These are phyloP conservation scores for Bretschneidera sinensis DNA, from an alignment of 345 rosid species.

Conservation along the genomic window DNA sequence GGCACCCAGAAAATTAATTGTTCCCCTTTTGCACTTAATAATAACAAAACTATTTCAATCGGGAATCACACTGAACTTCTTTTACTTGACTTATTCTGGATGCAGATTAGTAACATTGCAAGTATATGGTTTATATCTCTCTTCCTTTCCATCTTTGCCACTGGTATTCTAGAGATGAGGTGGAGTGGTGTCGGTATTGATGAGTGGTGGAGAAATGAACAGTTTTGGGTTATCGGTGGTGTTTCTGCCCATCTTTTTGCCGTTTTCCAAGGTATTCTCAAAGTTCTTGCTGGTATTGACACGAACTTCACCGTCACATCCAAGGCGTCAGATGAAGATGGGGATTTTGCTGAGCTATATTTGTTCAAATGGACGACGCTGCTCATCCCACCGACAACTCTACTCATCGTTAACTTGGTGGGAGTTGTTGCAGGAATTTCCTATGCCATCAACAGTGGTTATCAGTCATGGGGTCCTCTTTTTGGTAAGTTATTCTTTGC, in stretches of 20 bases:
- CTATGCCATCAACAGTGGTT: constrained; percentile 83
- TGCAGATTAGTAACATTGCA: constrained; percentile 85
- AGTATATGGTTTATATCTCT: constrained; percentile 89
- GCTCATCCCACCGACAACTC: constrained; percentile 86
- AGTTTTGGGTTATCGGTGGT: constrained; percentile 96
- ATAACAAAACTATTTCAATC: background rate
- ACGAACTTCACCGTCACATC: constrained; percentile 94
- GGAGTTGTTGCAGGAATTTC: constrained; percentile 94
- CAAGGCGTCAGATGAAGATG: constrained; percentile 85
- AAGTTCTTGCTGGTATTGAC: constrained; percentile 91
- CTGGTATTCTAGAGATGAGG: constrained; percentile 91
- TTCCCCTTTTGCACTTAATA: too few species aligned
- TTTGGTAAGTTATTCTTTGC: constrained; percentile 91
- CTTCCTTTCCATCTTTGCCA: constrained; percentile 89
- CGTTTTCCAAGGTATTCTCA: constrained; percentile 85
- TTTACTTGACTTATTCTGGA: constrained; percentile 8
- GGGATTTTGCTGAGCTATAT: constrained; percentile 80
- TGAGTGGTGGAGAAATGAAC: constrained; percentile 99
- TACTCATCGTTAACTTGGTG: constrained; percentile 74
- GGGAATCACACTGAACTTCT: constrained; percentile 4
- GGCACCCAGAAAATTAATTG: background rate
- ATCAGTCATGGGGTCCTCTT: constrained; percentile 95
- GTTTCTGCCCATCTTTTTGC: constrained; percentile 90
- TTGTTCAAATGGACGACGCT: constrained; percentile 96
- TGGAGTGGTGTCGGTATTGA: constrained; percentile 99